A percentile compares a stretch with the other conserved stretches of the same genome.
These are phyloP conservation scores for Sphaerulina populicola DNA, from an alignment of 2,329 filamentous ascomycete species.

Conservation along the genomic window DNA sequence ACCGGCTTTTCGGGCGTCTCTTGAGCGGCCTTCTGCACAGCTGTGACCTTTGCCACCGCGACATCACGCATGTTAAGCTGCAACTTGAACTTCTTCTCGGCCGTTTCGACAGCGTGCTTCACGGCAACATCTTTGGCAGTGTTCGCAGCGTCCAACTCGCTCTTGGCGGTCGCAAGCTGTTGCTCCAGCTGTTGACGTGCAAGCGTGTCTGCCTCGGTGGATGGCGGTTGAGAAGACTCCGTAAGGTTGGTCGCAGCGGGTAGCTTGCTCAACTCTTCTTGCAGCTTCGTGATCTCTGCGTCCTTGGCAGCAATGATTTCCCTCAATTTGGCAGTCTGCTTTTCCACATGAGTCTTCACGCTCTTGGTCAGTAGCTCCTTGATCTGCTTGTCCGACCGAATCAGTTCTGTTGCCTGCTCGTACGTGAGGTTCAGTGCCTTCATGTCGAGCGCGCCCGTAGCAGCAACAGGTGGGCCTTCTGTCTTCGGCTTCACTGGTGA, in stretches of 20 bases:
- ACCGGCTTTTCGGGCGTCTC: conserved; percentile 80
- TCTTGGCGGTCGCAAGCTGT: conserved; percentile 24
- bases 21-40: conserved; percentile 72
- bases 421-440: conserved; percentile 38
- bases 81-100: conserved; percentile 53
- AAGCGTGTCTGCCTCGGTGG: conserved; percentile 15
- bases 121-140: conserved; percentile 31
- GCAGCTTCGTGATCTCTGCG: conserved; percentile 26
- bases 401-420: conserved; percentile 43
- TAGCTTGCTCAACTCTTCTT: conserved; percentile 13
- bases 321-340: conserved; percentile 35
- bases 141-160: conserved; percentile 24
- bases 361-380: conserved; percentile 50
- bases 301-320: conserved; percentile 28
- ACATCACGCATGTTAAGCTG: conserved; percentile 63
- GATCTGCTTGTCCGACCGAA: conserved; percentile 44
- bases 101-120: conserved; percentile 31
- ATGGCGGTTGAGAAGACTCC: not conserved
- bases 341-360: conserved; percentile 43
- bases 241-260: not conserved
- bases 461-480: conserved; percentile 30
- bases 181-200: conserved; percentile 20
- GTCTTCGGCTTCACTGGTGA: conserved; percentile 34
- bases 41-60: conserved; percentile 62
- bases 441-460: conserved; percentile 18